Conservation (phyloP, 306 rosid species). For the Medicago truncatula region MtrunA17r5.0-ANR NC_053049.1:10962501-10963000, state of each 20-base stretch:
- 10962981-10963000: slow-evolving; percentile 50
- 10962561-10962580: too few relatives aligned
- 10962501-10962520: too few relatives aligned
- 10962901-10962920: not conserved
- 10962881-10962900: not conserved
- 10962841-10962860: not conserved
- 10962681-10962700: too few relatives aligned
- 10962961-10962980: slow-evolving; percentile 41
- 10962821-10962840: not conserved
- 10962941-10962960: slow-evolving; percentile 12
- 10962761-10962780: not conserved
- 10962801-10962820: not conserved
- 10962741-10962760: not conserved
- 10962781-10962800: not conserved
- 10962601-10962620: too few relatives aligned
- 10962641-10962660: too few relatives aligned
- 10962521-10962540: too few relatives aligned
- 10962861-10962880: not conserved
- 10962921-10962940: not conserved
- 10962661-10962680: too few relatives aligned
- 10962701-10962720: too few relatives aligned
- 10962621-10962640: too few relatives aligned
- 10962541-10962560: too few relatives aligned
- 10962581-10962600: too few relatives aligned
- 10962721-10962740: too few relatives aligned